A percentile compares a stretch with the other conserved stretches of the same genome.
Conservation (phyloP, 176 grass and related monocot genomes). For the Avena atlantica region DNA sequence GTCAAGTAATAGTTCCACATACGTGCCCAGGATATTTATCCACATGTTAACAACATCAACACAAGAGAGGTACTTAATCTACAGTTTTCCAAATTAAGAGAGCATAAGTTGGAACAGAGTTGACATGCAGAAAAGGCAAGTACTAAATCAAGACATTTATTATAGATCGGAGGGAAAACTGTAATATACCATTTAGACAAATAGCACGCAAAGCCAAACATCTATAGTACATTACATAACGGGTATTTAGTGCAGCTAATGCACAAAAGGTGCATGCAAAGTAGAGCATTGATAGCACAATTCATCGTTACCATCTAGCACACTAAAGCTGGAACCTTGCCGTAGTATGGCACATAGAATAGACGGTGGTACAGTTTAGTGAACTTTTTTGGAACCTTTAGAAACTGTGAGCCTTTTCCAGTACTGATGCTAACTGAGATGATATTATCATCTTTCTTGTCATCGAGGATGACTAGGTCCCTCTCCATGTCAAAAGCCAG, state of each 20-base stretch:
- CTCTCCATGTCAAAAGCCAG: slow-evolving; percentile 24
- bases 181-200: slow-evolving; percentile 28
- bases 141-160: not conserved
- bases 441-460: not conserved
- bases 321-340: not conserved
- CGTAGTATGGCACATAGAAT: slow-evolving; percentile 5
- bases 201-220: not conserved
- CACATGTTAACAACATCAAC: not conserved
- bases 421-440: slow-evolving; percentile 31
- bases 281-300: not conserved
- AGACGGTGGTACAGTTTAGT: not conserved
- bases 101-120: no score
- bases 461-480: not conserved
- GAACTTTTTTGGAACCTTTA: not conserved
- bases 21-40: not conserved
- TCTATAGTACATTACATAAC: slow-evolving; percentile 1
- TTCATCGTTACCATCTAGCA: no score
- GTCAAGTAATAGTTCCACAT: not conserved
- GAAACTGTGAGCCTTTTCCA: slow-evolving; percentile 1
- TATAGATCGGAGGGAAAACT: not conserved
- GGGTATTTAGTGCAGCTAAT: not conserved
- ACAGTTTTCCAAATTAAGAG: not conserved
- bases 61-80: not conserved
- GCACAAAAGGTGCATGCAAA: not conserved
- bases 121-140: not conserved